Evolutionary conservation across 2,329 filamentous ascomycete species (phyloP).

Genomic region (Talaromyces albobiverticillius): DNA sequence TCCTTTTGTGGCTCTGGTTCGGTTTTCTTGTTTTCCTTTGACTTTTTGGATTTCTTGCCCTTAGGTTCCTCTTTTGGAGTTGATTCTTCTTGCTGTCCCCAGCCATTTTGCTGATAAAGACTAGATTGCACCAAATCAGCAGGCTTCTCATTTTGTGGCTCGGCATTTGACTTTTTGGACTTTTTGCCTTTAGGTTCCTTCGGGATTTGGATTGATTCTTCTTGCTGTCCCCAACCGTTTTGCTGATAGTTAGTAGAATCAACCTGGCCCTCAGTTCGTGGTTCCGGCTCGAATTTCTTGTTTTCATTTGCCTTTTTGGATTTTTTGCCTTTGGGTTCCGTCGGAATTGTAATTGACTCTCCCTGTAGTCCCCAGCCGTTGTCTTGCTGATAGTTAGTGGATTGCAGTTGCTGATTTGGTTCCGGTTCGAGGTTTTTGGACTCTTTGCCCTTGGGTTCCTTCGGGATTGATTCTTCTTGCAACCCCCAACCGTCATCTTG

Average conservation of each 20-base stretch:
- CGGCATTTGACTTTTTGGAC: neutral
- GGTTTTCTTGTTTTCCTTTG: conserved; percentile 1
- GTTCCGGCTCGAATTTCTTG: neutral
- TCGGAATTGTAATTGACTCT: no score
- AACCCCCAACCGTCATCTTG: no score
- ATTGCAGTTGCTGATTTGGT: no score
- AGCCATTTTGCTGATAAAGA: neutral
- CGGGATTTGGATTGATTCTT: neutral
- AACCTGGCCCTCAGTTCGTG: no score
- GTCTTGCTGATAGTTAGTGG: neutral
- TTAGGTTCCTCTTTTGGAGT: neutral
- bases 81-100: neutral
- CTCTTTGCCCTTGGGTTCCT: neutral
- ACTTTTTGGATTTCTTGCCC: conserved; percentile 5
- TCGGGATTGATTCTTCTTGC: no score
- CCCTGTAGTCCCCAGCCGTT: no score
- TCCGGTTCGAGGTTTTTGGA: neutral
- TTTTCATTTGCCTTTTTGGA: neutral
- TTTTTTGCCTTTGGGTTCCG: neutral
- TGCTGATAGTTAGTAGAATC: no score
- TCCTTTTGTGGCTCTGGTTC: neutral
- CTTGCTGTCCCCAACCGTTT: neutral
- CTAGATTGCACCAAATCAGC: no score
- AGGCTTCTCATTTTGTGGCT: no score
- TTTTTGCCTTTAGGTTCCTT: neutral